Evolutionary conservation across 352 stramenopile species (phyloP).

Genomic region (Globisporangium sylvaticum): DNA sequence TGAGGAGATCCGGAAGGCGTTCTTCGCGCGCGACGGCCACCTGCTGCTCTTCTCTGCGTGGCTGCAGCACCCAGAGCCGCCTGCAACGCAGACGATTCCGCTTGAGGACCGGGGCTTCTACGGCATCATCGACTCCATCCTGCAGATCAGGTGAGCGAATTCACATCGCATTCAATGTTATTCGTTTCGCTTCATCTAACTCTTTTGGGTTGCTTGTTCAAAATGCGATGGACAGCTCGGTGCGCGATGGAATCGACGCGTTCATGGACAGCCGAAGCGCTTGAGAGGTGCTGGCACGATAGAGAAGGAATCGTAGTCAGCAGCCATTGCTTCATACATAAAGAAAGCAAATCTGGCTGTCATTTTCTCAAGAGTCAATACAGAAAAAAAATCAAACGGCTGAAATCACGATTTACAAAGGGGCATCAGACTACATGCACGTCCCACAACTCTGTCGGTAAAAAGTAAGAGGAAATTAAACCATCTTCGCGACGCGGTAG

Average conservation of each 20-base stretch:
- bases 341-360: not conserved
- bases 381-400: not conserved
- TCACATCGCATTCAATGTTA: no score
- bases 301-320: not conserved
- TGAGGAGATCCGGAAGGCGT: slow-evolving; percentile 22
- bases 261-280: slow-evolving; percentile 46
- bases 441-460: not conserved
- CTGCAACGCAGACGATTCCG: slow-evolving; percentile 57
- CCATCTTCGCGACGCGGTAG: slow-evolving; percentile 69
- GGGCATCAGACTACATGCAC: not conserved
- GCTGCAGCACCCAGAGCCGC: slow-evolving; percentile 71
- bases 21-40: slow-evolving; percentile 53
- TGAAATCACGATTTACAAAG: not conserved
- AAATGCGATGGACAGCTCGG: slow-evolving; percentile 22
- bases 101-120: slow-evolving; percentile 70
- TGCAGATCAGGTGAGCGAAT: slow-evolving; percentile 57
- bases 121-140: slow-evolving; percentile 65
- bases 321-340: not conserved
- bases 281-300: not conserved
- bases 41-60: slow-evolving; percentile 66
- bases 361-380: not conserved
- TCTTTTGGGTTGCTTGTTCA: not conserved
- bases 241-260: slow-evolving; percentile 57
- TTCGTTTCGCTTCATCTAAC: not conserved
- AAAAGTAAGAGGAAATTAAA: slow-evolving; percentile 8